Evolutionary conservation across 2,329 filamentous ascomycete species (phyloP).

Genomic region (Penicillium expansum): DNA sequence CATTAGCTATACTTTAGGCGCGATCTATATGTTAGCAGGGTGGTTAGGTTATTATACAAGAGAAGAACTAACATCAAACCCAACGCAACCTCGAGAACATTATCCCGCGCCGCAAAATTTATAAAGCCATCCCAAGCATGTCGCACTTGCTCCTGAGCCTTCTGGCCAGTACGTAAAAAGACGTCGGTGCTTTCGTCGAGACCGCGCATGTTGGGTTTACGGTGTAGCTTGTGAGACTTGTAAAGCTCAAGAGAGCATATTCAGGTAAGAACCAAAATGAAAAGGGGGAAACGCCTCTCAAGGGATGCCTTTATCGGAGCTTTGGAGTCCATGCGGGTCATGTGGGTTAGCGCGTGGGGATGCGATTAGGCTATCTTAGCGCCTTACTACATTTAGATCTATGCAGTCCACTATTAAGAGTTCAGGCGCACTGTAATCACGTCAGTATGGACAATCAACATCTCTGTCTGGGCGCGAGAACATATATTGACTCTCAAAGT

Average conservation of each 20-base stretch:
- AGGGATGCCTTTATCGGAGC: background rate
- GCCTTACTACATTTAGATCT: background rate
- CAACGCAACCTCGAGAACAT: conserved; percentile 72
- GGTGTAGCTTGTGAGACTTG: background rate
- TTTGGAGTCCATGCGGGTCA: background rate
- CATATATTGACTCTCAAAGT: background rate
- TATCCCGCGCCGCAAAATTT: conserved; percentile 71
- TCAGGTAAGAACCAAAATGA: background rate
- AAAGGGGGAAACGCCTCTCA: background rate
- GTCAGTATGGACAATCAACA: background rate
- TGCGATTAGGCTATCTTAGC: background rate
- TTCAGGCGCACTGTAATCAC: background rate
- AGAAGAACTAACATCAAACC: conserved; percentile 65
- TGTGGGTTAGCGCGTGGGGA: background rate
- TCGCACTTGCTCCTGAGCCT: conserved; percentile 46
- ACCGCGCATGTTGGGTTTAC: conserved; percentile 25
- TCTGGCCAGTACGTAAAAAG: conserved; percentile 38
- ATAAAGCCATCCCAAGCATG: conserved; percentile 62
- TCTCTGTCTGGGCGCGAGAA: too few relatives aligned
- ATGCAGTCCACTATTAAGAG: background rate
- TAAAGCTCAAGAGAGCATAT: background rate
- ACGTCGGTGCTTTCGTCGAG: conserved; percentile 31
- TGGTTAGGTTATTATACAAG: too few relatives aligned
- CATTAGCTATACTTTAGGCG: conserved; percentile 61
- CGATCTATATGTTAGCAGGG: background rate